A percentile compares a stretch with the other conserved stretches of the same genome.
Evolutionary conservation across 2,329 filamentous ascomycete genomes (phyloP).

Genomic region (Aspergillus neoniger): DNA sequence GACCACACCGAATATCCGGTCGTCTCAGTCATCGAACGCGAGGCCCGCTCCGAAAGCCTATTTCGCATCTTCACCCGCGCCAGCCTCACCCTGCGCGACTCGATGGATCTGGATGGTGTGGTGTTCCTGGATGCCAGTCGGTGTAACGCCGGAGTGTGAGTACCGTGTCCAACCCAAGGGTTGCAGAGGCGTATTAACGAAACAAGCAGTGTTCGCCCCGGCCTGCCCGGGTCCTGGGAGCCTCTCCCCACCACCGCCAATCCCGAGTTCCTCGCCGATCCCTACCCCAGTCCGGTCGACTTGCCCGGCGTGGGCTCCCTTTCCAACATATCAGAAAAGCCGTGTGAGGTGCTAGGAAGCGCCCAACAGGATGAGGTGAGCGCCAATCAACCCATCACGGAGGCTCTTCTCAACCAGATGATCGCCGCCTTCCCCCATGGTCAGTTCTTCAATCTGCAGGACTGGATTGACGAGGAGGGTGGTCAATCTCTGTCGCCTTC

Average conservation of each 20-base stretch:
- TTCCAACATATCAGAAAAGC: constrained; percentile 14
- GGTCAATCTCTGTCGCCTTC: background rate
- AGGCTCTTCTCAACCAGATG: constrained; percentile 21
- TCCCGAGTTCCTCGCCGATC: constrained; percentile 18
- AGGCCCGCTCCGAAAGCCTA: constrained; percentile 23
- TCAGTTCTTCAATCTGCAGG: constrained; percentile 25
- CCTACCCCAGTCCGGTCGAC: constrained; percentile 14
- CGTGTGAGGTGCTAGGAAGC: constrained; percentile 24
- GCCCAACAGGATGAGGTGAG: constrained; percentile 7
- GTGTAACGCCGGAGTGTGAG: constrained; percentile 29
- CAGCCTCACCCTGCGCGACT: constrained; percentile 46
- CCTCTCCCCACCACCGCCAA: constrained; percentile 20
- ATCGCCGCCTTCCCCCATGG: constrained; percentile 28
- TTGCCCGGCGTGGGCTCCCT: constrained; percentile 20
- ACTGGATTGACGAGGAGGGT: constrained; percentile 2
- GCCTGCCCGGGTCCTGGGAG: constrained; percentile 26
- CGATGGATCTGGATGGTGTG: constrained; percentile 45
- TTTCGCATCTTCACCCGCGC: constrained; percentile 45
- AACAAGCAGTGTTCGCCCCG: constrained; percentile 18
- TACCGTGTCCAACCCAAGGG: background rate
- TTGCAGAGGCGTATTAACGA: background rate
- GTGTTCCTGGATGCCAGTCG: constrained; percentile 33
- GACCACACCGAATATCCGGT: constrained; percentile 2
- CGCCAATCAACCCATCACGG: constrained; percentile 12
- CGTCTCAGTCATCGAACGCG: background rate